Base-by-base conservation (phyloP, 116 monocot species). In the Dioscorea cayenensis region DNA sequence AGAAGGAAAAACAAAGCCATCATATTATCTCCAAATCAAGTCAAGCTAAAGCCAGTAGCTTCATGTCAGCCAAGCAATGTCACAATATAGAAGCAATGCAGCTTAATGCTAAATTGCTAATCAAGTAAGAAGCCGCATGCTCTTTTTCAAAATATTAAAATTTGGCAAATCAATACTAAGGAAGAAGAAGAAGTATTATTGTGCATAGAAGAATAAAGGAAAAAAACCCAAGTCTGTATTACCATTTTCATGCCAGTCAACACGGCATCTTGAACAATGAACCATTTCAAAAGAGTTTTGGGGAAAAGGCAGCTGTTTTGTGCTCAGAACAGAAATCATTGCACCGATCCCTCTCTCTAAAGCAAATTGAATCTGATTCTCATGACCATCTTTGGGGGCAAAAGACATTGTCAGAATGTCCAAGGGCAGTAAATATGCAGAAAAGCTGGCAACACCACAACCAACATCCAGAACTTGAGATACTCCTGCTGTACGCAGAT, bases 241-340 rank as follows among this genome's bases (percentile, higher is more conserved):
- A 99, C 97, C 97, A 82, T 94, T 94, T 82, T 83, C 87, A 87
- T 99, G 94, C 93, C 93, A 99, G 83, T 99, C 94, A 43, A 99
- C 97, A 79, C 97, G 93, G 49, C 97, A 99, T 36, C 97, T 80
- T 66, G 97, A 99, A 64, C 97, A 99, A 72, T 99, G 97, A 72
- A 99, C 89, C 97, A 99, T 90, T 70, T 99, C 97, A 83, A 99
- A 99, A 51, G 97, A 90, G 38, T 73, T 71, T 55, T 51, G 77
- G 49, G 90, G 93, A 62, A 83, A 89, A 70, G 97, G 94, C 14
- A 99, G 80, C 76, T 99, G 97, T 36, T 85, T 85, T 61, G 94
- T 99, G 51, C 94, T 77, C 69, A 99, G 73, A 48, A 84, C 84
- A 78, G 97, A 86, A 76, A 99, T 93, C 93, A 99, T 90, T 55